Evolutionary conservation across 208 protist species (phyloP), one percentile per base, ranked within the genome.

Genomic region (Leishmania amazonensis): DNA sequence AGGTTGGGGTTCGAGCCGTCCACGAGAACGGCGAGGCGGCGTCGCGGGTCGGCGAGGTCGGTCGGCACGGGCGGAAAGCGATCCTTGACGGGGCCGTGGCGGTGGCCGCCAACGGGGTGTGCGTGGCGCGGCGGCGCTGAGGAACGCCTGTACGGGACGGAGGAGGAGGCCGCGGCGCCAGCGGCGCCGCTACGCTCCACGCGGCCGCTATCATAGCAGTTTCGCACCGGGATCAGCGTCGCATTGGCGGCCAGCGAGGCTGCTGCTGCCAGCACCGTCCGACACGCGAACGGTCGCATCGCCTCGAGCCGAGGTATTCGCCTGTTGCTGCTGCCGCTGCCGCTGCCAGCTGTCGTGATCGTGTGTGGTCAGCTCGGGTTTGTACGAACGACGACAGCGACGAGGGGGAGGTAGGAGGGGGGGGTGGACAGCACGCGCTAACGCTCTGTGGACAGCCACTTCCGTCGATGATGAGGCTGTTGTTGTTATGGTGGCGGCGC

Each of bases 51-150:
- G 28, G 81, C 83, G 38, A 94, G 87, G 79, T 96, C 87, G 2
- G 88, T 88, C 9, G 86, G 57, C 74, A 92, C 65, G 1, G 93
- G 91, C 15, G 93, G 93, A 58, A 92, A 88, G 65, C 94, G 93
- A 79, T 97, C 94, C 80, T 97, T 97, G 40, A 91, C 75, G 19
- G 93, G 90, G 6, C 91, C 93, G 17, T 84, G 90, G 6, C 91
- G 91, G 17, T 84, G 80, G 21, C 54, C 40, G 21, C 60, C 65
- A 21, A 60, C 38, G 35, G 47, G 77, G 24, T 35, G 77, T 60
- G 60, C 31, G 67, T 72, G 67, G 35, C 67, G 67, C 24, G 53
- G 75, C 35, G 75, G 75, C 35, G 38, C 57, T 58, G 53, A 49
- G 38, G 54, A 49, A 35, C 9, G 72, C 49, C 28, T 71, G 70